A percentile compares a stretch with the other conserved stretches of the same genome.
phyloP scores from a whole-genome alignment of 352 stramenopile species.

The Pythium phragmitis region DNA sequence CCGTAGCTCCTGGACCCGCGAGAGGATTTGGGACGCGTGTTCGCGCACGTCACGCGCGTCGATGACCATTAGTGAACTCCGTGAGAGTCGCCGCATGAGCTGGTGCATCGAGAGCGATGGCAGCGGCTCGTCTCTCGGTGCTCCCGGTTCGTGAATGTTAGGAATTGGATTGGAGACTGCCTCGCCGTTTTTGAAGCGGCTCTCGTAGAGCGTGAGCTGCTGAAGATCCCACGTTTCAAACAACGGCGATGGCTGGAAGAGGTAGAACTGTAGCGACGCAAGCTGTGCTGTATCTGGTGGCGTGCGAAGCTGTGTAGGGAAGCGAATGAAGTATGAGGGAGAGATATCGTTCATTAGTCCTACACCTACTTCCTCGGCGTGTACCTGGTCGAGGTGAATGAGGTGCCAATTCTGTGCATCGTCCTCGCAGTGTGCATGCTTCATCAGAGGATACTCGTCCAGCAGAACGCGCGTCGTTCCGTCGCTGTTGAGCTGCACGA shows the following conservation, averaged over 20 bases:
- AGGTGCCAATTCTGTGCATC: constrained; percentile 73
- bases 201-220: constrained; percentile 46
- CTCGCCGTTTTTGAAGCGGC: constrained; percentile 5
- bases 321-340: not conserved
- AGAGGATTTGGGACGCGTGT: constrained; percentile 16
- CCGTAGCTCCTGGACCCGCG: constrained; percentile 19
- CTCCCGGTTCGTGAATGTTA: not conserved
- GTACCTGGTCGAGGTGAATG: constrained; percentile 52
- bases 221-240: constrained; percentile 65
- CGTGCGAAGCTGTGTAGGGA: constrained; percentile 4
- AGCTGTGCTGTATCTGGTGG: constrained; percentile 37
- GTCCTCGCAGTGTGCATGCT: constrained; percentile 57
- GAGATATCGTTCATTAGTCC: not conserved
- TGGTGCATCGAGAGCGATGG: constrained; percentile 12
- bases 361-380: not conserved
- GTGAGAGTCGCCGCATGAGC: constrained; percentile 20
- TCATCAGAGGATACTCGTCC: constrained; percentile 49
- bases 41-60: constrained; percentile 29
- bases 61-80: constrained; percentile 21
- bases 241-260: constrained; percentile 54
- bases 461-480: constrained; percentile 41
- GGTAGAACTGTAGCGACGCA: constrained; percentile 50
- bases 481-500: constrained; percentile 51
- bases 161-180: not conserved
- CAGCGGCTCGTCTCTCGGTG: not conserved